Evolutionary conservation across 2,329 filamentous ascomycete species (phyloP).

Genomic region (Alternaria atra): DNA sequence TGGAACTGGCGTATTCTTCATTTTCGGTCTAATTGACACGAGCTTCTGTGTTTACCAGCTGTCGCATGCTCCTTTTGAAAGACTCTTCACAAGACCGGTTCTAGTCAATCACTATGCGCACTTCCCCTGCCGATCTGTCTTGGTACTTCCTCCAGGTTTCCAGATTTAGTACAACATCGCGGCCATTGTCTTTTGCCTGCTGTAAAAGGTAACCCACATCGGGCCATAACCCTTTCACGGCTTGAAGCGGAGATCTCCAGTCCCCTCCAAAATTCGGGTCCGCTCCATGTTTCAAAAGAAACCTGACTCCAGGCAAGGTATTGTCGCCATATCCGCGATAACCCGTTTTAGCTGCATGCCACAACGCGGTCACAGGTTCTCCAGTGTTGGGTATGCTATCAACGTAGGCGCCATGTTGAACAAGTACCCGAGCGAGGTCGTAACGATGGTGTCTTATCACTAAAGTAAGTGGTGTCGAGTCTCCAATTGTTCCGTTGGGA

Average conservation of each 20-base stretch:
- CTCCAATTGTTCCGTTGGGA: neutral
- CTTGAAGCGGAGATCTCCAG: constrained; percentile 2
- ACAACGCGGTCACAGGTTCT: neutral
- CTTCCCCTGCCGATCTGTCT: neutral
- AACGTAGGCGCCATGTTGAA: neutral
- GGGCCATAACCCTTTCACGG: neutral
- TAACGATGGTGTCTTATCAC: neutral
- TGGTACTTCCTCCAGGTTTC: neutral
- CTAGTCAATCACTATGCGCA: neutral
- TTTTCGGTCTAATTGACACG: neutral
- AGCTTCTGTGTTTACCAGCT: neutral
- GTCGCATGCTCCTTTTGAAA: too few relatives aligned
- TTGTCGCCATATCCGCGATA: neutral
- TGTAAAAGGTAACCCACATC: neutral
- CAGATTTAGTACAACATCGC: neutral
- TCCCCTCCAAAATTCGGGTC: neutral
- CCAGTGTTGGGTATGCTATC: neutral
- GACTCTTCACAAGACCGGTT: neutral
- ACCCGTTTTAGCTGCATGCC: neutral
- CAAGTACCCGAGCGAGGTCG: constrained; percentile 3
- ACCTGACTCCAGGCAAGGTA: neutral
- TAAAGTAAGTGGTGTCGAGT: neutral
- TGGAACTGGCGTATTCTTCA: neutral
- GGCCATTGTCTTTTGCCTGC: neutral
- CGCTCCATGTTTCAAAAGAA: constrained; percentile 5